Conservation (phyloP, 768 basidiomycete species). For the Macrolepiota fuliginosa region DNA sequence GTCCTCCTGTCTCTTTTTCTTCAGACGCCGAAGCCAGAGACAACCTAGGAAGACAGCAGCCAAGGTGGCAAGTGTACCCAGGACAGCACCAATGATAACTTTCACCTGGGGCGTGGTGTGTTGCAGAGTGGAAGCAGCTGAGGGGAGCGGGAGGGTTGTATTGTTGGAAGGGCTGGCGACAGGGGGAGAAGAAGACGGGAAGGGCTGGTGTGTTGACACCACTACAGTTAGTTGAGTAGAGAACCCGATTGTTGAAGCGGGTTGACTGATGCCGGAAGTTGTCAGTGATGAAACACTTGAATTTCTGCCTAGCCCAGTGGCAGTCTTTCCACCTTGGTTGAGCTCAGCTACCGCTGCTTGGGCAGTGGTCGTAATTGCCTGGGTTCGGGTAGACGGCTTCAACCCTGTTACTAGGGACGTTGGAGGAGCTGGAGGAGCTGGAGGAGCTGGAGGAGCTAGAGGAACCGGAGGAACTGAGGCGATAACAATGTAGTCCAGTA, state of each 20-base stretch:
- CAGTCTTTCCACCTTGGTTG: not conserved
- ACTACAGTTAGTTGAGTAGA: not conserved
- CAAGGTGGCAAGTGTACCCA: not conserved
- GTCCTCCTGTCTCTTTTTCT: not conserved
- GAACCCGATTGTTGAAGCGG: not conserved
- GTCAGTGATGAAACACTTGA: not conserved
- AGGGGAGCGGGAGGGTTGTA: not conserved
- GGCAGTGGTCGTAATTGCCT: not conserved
- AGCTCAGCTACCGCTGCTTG: too few relatives aligned
- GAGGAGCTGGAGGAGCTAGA: not conserved
- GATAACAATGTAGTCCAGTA: constrained; percentile 15
- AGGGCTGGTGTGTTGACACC: not conserved
- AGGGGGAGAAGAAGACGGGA: not conserved
- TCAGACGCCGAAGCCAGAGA: not conserved
- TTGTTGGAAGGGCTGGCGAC: not conserved
- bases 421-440: not conserved
- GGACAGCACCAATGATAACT: not conserved
- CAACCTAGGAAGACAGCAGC: not conserved
- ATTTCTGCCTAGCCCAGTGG: not conserved
- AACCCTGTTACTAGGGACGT: not conserved
- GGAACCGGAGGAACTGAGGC: not conserved
- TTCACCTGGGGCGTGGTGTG: not conserved
- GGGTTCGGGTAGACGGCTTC: not conserved
- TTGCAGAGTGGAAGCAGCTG: not conserved
- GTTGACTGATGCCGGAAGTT: not conserved